Base-by-base conservation (phyloP, 129 eudicot species). In the Lactuca saligna region DNA sequence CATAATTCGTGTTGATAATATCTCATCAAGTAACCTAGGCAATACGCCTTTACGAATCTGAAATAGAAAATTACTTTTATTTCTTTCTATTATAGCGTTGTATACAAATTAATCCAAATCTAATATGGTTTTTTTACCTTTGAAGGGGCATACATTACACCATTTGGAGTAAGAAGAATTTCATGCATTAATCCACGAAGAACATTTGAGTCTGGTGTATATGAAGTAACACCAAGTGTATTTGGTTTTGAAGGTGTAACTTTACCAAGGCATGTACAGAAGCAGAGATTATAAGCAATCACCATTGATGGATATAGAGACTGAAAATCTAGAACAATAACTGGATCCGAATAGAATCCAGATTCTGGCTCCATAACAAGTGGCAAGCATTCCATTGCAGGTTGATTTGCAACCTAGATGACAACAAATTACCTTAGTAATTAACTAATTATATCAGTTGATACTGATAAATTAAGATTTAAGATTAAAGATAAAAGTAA, bases 331-430 rank as follows among this genome's bases (percentile, higher is more conserved):
- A 93, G 76, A 65, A 93, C 97, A 42, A 93, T 74, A 41, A 93
- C 97, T 8, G 99, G 99, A 68, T 93, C 99, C 64, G 97, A 73
- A 80, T 93, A 93, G 72, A 89, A 93, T 7, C 90, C 91, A 70
- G 99, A 93, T 78, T 93, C 97, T 70, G 99, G 99, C 82, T 93
- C 99, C 99, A 93, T 89, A 17, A 93, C 99, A 76, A 93, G 99
- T 59, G 99, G 99, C 69, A 89, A 41, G 74, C 99, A 93, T 77
- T 93, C 99, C 99, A 89, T 93, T 68, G 99, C 97, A 3, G 99
- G 97, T 66, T 93, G 99, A 83, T 72, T 79, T 60, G 97, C 97
- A 66, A 93, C 99, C 91, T 86, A 73, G 15, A 54, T 14, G 41
- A 63, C 59, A 65, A 6, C 13, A 35, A 44, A 13, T 17, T 57